Evolutionary conservation across 306 rosid genomes (phyloP), one percentile per base, ranked within the genome.

Genomic region (Pyrus betulifolia): DNA sequence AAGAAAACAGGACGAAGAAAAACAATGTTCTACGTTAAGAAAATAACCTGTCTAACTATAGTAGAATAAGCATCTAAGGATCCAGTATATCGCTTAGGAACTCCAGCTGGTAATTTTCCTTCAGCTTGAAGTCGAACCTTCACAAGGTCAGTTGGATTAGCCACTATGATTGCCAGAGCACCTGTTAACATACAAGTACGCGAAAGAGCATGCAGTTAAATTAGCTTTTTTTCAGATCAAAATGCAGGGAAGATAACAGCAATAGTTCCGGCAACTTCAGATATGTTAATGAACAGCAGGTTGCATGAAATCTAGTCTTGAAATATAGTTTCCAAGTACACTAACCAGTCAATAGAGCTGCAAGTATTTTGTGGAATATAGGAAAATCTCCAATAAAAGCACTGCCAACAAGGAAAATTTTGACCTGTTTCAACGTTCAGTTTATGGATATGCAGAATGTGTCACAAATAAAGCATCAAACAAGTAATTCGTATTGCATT

Each of bases 101-200:
- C 93, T 70, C 99, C 99, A 15, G 86, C 23, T 14, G 91, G 97
- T 44, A 92, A 58, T 35, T 89, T 93, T 42, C 99, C 99, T 87
- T 95, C 99, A 68, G 88, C 82, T 86, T 95, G 99, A 75, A 95
- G 97, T 60, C 99, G 89, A 82, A 95, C 92, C 82, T 95, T 95
- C 80, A 92, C 99, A 51, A 95, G 91, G 78, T 95, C 99, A 61
- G 96, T 95, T 57, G 99, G 99, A 82, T 91, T 95, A 75, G 99
- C 99, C 79, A 92, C 74, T 25, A 76, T 54, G 70, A 95, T 95
- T 35, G 93, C 99, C 76, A 95, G 76, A 74, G 99, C 99, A 87
- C 99, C 99, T 95, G 84, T 77, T 57, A 35, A 70, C 70, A 66
- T 75, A 58, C 70, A 33, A 70, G 78, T 28, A 25, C 10, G 31